phyloP scores from a whole-genome alignment of 352 stramenopile species.

The Peronospora farinosa region DNA sequence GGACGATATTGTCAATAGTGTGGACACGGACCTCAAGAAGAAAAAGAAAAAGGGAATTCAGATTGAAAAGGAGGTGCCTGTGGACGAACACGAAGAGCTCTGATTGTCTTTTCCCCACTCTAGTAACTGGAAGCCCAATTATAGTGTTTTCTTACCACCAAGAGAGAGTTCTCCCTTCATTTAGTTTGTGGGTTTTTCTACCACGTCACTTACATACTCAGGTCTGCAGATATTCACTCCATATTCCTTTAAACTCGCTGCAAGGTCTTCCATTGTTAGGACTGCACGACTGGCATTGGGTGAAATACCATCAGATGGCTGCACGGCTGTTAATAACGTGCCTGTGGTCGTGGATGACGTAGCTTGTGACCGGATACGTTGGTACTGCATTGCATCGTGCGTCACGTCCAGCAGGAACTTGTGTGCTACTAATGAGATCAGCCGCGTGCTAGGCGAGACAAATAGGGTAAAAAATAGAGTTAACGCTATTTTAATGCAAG shows the following conservation, averaged over 20 bases:
- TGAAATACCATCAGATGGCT: slow-evolving; percentile 11
- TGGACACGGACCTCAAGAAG: slow-evolving; percentile 13
- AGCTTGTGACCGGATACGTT: slow-evolving; percentile 51
- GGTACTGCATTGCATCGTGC: slow-evolving; percentile 76
- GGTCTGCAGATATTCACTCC: slow-evolving; percentile 75
- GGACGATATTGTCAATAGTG: slow-evolving; percentile 19
- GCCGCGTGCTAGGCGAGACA: slow-evolving; percentile 35
- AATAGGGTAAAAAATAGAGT: slow-evolving; percentile 1
- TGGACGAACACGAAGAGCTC: slow-evolving; percentile 34
- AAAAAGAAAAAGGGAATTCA: slow-evolving; percentile 17
- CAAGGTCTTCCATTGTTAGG: slow-evolving; percentile 72
- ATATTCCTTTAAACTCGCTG: slow-evolving; percentile 73
- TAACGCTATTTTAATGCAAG: neutral
- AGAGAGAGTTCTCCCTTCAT: neutral
- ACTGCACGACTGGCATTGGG: slow-evolving; percentile 27
- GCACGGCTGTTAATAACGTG: slow-evolving; percentile 7
- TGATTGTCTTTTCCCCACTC: slow-evolving; percentile 4
- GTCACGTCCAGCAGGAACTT: slow-evolving; percentile 79
- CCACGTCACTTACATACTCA: slow-evolving; percentile 70
- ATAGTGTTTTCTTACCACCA: slow-evolving; percentile 3
- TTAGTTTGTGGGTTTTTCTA: slow-evolving; percentile 23
- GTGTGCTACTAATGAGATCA: slow-evolving; percentile 65
- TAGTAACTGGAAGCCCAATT: too few species aligned
- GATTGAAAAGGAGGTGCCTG: slow-evolving; percentile 15
- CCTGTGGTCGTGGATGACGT: slow-evolving; percentile 6